Evolutionary conservation across 108 stramenopile genomes (phyloP), one percentile per base, ranked within the genome.

Genomic region (Schizochytrium sp.): DNA sequence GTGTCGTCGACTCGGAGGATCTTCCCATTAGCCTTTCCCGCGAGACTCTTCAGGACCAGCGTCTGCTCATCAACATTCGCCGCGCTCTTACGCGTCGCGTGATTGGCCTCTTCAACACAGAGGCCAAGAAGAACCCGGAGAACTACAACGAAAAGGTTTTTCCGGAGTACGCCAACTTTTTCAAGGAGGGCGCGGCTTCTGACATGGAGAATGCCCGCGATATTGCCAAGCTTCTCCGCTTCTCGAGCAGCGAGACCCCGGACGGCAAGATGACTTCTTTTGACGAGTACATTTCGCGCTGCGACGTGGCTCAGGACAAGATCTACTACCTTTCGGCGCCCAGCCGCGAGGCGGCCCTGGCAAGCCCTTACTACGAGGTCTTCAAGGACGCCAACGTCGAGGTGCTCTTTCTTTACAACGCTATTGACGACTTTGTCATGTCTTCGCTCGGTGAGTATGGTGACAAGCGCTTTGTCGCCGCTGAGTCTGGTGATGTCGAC

Each of bases 341-440:
- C 5, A 94, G 95, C 88, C 92, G 99, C 34, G 97, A 97, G 55
- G 92, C 97, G 44, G 98, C 98, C 5, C 87, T 96, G 21, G 93
- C 95, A 88, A 97, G 96, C 88, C 99, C 99, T 4, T 99, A 99
- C 94, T 93, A 96, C 90, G 99, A 99, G 91, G 96, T 95, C 6
- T 99, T 99, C 91, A 93, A 97, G 44, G 93, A 95, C 72, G 91
- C 92, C 76, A 94, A 95, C 72, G 72, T 93, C 10, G 98, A 98
- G 96, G 90, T 91, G 48, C 57, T 99, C 76, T 98, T 98, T 90
- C 90, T 98, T 51, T 99, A 97, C 91, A 93, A 96, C 58, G 93
- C 97, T 25, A 97, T 99, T 90, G 99, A 99, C 89, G 99, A 99
- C 91, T 99, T 99, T 88, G 98, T 98, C 72, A 97, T 99, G 97